Conservation (phyloP, 2,329 filamentous ascomycete species). For the Xylaria polymorpha region DNA sequence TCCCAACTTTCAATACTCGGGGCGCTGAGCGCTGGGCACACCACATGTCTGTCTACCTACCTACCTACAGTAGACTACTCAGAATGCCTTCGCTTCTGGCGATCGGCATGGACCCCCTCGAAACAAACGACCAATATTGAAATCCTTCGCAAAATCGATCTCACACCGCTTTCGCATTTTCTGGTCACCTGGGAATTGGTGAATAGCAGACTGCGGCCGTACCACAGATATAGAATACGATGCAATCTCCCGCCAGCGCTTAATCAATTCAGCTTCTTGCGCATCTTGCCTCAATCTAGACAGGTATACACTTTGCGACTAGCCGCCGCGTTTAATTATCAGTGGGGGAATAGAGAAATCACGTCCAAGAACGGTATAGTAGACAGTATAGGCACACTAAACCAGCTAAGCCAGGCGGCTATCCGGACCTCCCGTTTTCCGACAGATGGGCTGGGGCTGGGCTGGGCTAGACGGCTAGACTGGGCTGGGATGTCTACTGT, state of each 20-base stretch:
- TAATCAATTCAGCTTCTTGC: conserved; percentile 27
- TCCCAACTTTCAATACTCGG: conserved; percentile 8
- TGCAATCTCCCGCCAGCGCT: conserved; percentile 35
- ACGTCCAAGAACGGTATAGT: conserved; percentile 13
- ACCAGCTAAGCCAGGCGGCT: conserved; percentile 34
- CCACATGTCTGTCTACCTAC: too few relatives aligned
- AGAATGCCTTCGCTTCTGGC: conserved; percentile 6
- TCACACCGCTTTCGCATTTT: neutral
- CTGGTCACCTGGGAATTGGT: neutral
- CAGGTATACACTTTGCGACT: neutral
- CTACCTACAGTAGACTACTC: too few relatives aligned
- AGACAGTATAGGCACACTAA: conserved; percentile 1
- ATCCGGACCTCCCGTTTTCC: conserved; percentile 33
- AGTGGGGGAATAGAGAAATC: conserved; percentile 3
- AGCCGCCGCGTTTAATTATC: conserved; percentile 37
- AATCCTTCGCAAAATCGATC: conserved; percentile 7
- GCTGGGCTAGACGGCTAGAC: neutral
- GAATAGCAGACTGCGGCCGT: neutral
- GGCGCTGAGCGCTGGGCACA: too few relatives aligned
- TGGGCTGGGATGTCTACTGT: conserved; percentile 8
- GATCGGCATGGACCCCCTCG: neutral
- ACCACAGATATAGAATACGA: neutral
- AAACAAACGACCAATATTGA: neutral
- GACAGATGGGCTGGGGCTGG: neutral
- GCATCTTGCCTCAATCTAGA: conserved; percentile 26